A percentile compares a stretch with the other conserved stretches of the same genome.
Evolutionary conservation across 192 early-diverging fungal species (phyloP).

Genomic region (Backusella australiensis): DNA sequence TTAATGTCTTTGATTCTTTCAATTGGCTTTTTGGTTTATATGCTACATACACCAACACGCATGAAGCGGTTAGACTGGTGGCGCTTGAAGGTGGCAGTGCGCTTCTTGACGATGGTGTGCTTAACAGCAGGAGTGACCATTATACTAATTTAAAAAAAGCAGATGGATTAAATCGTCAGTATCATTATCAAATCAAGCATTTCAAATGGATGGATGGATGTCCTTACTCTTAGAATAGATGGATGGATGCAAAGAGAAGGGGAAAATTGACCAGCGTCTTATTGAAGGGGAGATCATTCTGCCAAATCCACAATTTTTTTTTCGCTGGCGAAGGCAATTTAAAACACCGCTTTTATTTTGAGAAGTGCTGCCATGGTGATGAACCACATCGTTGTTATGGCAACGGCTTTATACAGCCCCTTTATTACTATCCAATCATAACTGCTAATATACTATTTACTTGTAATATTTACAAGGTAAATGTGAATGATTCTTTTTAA

Average conservation of each 20-base stretch:
- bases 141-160: constrained; percentile 36
- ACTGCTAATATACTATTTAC: no score
- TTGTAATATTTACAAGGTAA: no score
- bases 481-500: no score
- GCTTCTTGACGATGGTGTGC: constrained; percentile 98
- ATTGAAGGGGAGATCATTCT: constrained; percentile 17
- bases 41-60: constrained; percentile 75
- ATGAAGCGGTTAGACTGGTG: constrained; percentile 99
- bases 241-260: constrained; percentile 32
- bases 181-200: neutral
- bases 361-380: no score
- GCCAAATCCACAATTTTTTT: neutral
- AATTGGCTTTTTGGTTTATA: neutral
- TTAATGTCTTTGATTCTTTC: neutral
- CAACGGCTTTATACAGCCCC: no score
- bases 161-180: neutral
- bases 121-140: constrained; percentile 96
- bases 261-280: constrained; percentile 1
- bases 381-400: no score
- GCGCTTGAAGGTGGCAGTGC: constrained; percentile 94
- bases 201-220: constrained; percentile 22
- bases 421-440: no score
- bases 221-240: constrained; percentile 24
- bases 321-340: neutral
- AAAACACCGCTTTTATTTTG: no score